Conservation (phyloP, 371 early-diverging fungal species). For the Entomophthora muscae region DNA sequence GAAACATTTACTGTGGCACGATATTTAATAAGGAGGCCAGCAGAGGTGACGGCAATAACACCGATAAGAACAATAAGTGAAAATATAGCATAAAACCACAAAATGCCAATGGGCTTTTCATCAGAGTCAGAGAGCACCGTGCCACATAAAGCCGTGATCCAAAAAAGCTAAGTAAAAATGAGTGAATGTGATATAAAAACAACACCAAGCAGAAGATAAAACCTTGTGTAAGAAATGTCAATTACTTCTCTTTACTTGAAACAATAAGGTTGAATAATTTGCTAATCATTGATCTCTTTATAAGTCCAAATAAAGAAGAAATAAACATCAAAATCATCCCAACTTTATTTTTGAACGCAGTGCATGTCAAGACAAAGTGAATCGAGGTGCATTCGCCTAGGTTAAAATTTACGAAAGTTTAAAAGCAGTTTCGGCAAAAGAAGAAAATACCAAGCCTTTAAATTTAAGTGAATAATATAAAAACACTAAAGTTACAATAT, state of each 20-base stretch:
- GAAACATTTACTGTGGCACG: neutral
- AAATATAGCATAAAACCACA: conserved; percentile 2
- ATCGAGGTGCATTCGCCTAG: too few species aligned
- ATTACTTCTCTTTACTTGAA: neutral
- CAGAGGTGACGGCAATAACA: neutral
- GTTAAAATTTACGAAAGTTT: too few species aligned
- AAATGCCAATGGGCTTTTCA: neutral
- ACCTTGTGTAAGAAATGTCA: neutral
- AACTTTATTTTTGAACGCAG: too few species aligned
- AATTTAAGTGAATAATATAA: neutral
- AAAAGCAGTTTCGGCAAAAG: too few species aligned
- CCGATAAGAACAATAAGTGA: neutral
- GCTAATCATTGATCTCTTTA: neutral
- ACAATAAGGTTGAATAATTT: neutral
- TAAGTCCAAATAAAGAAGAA: neutral
- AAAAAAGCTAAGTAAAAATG: neutral
- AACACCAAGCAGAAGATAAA: neutral
- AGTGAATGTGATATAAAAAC: neutral
- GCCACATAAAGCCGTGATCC: neutral
- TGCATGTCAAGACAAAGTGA: too few species aligned
- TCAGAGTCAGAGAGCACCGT: neutral
- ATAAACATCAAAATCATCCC: neutral
- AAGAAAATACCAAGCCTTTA: too few species aligned
- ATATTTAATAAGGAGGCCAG: neutral
- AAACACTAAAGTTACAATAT: neutral